Conservation (phyloP, 2,329 filamentous ascomycete species). For the Penicillium sp. region DNA sequence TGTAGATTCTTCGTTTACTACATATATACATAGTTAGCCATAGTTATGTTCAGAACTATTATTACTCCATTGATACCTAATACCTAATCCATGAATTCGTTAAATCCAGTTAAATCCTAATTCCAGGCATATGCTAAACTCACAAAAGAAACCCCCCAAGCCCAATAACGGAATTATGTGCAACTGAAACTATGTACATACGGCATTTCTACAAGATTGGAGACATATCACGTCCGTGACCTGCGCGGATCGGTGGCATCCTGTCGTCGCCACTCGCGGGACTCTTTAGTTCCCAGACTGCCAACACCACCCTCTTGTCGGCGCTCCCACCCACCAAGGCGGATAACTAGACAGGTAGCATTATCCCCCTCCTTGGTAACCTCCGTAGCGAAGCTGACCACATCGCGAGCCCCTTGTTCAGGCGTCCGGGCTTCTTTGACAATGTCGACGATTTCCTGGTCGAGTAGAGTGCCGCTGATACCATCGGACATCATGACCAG, state of each 20-base stretch:
- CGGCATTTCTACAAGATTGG: constrained; percentile 3
- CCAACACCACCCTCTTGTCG: constrained; percentile 73
- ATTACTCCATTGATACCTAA: too few species aligned
- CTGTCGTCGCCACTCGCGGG: constrained; percentile 72
- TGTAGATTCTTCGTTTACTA: too few species aligned
- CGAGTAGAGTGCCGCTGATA: constrained; percentile 74
- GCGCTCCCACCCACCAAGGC: constrained; percentile 61
- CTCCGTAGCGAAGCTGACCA: constrained; percentile 86
- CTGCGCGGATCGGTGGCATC: constrained; percentile 79
- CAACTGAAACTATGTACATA: constrained; percentile 21
- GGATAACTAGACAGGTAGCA: constrained; percentile 58
- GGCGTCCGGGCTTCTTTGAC: constrained; percentile 91
- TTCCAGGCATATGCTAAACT: background rate
- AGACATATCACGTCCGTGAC: constrained; percentile 47
- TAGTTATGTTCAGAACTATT: too few species aligned
- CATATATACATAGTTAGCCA: too few species aligned
- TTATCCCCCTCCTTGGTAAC: constrained; percentile 63
- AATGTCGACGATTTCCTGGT: constrained; percentile 95
- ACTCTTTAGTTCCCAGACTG: constrained; percentile 85
- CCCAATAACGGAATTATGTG: constrained; percentile 13
- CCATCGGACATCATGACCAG: constrained; percentile 85
- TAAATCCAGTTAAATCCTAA: too few species aligned
- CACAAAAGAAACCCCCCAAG: background rate
- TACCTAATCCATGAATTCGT: too few species aligned
- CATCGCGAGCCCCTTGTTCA: constrained; percentile 70